Base-by-base conservation (phyloP, 768 basidiomycete species). In the Mycena amicta region DNA sequence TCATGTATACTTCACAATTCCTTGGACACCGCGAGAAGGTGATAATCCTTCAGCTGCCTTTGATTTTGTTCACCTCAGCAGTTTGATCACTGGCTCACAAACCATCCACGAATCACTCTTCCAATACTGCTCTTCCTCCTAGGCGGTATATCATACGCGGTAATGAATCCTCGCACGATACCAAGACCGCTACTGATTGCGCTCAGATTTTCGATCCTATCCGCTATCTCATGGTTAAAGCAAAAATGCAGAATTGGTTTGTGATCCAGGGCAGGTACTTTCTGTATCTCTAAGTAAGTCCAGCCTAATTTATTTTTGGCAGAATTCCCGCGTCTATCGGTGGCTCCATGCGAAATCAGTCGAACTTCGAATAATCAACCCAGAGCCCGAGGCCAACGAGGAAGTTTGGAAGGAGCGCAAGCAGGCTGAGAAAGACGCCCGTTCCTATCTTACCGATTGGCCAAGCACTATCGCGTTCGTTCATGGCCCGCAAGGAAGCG, bases 141-240 rank as follows among this genome's bases (percentile, higher is more conserved):
- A 18, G 96, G 95, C 13, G 88, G 89, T 2, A 66, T 98, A 33
- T 92, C 92, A 22, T 97, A 96, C 69, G 89, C 92, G 5, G 93
- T 93, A 61, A 59, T 85, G 11, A 37, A 37, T 8, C n/a, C n/a
- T n/a, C n/a, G n/a, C n/a, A n/a, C n/a, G n/a, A n/a, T n/a, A n/a
- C n/a, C n/a, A n/a, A n/a, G n/a, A n/a, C n/a, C n/a, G n/a, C n/a
- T n/a, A n/a, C n/a, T n/a, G n/a, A n/a, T n/a, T n/a, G n/a, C n/a
- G 18, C 73, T 53, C 60, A 96, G 90, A 83, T 98, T 52, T 97
- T 98, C 66, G 94, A 98, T 71, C 95, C 95, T 2, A 83, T 99
- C 37, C 88, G 96, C 26, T 83, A 87, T 2, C 77, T 93, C 57
- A 92, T 87, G 78, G 83, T 98, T 0, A 82, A 93, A 75, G 84